Evolutionary conservation across 1,284 basidiomycete genomes (phyloP).

Genomic region (Leccinum fuscescens): DNA sequence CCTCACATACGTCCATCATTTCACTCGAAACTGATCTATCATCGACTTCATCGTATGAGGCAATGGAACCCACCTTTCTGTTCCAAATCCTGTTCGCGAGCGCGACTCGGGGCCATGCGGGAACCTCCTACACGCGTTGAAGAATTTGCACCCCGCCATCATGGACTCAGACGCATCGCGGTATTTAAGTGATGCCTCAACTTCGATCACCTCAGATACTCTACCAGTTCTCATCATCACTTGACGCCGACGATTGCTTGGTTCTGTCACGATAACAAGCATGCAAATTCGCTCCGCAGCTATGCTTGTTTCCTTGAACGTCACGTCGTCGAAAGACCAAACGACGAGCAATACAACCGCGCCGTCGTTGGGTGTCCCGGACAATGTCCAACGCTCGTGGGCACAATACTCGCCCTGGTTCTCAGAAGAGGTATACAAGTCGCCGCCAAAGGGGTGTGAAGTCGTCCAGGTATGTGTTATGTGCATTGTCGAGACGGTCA

Average conservation of each 20-base stretch:
- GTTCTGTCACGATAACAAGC: background rate
- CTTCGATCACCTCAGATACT: background rate
- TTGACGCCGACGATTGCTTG: background rate
- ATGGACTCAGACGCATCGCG: background rate
- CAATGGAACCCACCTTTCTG: background rate
- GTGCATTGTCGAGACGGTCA: background rate
- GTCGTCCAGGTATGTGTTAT: background rate
- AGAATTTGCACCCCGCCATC: background rate
- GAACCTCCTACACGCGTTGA: background rate
- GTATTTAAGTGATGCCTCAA: background rate
- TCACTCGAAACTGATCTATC: background rate
- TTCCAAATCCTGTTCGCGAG: background rate
- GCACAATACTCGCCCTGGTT: background rate
- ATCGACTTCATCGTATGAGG: background rate
- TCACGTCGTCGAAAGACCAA: background rate
- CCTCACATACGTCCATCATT: background rate
- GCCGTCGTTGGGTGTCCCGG: background rate
- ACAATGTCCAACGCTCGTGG: background rate
- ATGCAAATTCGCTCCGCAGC: background rate
- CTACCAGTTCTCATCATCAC: background rate
- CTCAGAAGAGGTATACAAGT: background rate
- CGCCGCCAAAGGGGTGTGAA: background rate
- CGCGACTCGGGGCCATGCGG: background rate
- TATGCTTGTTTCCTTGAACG: background rate
- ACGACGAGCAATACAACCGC: background rate